phyloP scores from a whole-genome alignment of 257 asterid genomes.

The Solanum okadae region DNA sequence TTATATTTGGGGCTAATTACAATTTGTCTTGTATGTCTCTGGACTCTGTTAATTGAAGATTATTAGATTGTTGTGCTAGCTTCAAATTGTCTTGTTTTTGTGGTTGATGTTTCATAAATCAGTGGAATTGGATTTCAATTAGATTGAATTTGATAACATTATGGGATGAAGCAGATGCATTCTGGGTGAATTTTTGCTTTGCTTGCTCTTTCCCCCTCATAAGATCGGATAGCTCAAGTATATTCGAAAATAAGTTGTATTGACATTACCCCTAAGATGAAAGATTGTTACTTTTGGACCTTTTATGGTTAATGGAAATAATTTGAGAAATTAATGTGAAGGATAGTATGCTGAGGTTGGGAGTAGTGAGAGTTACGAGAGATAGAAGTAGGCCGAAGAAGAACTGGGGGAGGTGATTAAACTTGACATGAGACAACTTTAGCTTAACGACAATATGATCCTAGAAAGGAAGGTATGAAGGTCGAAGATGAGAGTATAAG shows the following conservation, averaged over 20 bases:
- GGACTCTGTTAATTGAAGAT: neutral
- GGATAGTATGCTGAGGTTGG: neutral
- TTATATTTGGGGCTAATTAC: neutral
- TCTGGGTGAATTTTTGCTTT: neutral
- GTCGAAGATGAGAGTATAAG: neutral
- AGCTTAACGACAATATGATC: neutral
- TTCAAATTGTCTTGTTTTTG: neutral
- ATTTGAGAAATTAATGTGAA: neutral
- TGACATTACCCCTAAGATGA: neutral
- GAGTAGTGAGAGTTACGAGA: rapidly evolving
- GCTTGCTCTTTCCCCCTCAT: neutral
- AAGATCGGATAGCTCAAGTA: neutral
- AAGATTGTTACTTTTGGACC: neutral
- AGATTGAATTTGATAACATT: neutral
- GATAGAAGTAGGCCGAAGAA: too few species aligned
- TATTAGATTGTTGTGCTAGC: neutral
- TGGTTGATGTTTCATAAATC: neutral
- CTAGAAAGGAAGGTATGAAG: neutral
- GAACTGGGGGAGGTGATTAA: neutral
- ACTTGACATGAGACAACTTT: neutral
- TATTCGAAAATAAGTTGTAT: neutral
- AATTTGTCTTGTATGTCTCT: neutral
- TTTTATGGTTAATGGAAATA: neutral
- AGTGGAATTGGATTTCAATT: neutral
- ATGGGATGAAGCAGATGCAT: neutral